A percentile compares a stretch with the other conserved stretches of the same genome.
Evolutionary conservation across 805 yeast genomes (phyloP).

Genomic region (Torulaspora microellipsoides): DNA sequence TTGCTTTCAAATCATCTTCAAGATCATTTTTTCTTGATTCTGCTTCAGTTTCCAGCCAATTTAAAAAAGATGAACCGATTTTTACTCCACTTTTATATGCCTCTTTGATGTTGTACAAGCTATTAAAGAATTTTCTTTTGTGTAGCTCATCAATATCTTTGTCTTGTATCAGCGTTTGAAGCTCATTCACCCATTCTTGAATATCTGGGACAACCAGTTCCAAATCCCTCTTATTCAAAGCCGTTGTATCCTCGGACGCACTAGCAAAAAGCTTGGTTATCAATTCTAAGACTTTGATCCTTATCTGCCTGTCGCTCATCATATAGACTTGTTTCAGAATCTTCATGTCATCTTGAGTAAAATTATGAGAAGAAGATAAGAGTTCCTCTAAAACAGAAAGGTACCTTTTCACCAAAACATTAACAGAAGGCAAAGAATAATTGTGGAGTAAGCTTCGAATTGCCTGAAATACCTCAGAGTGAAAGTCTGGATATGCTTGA

Average conservation of each 20-base stretch:
- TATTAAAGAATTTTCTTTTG: conserved; percentile 40
- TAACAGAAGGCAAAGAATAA: not conserved
- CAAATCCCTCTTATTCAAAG: conserved; percentile 13
- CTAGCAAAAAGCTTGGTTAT: conserved; percentile 20
- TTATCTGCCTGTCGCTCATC: conserved; percentile 22
- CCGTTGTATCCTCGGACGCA: conserved; percentile 3
- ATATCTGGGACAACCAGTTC: conserved; percentile 9
- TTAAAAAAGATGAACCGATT: conserved; percentile 43
- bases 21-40: conserved; percentile 29
- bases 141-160: conserved; percentile 37
- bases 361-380: conserved; percentile 12
- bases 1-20: conserved; percentile 23
- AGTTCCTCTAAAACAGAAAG: conserved; percentile 29
- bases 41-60: conserved; percentile 57
- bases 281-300: conserved; percentile 30
- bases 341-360: conserved; percentile 14
- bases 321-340: conserved; percentile 19
- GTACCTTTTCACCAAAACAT: conserved; percentile 24
- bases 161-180: conserved; percentile 25
- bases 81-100: conserved; percentile 31
- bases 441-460: conserved; percentile 5
- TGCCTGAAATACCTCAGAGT: conserved; percentile 35
- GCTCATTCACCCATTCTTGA: conserved; percentile 29
- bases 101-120: conserved; percentile 36
- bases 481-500: conserved; percentile 33